Percentiles rank a stretch among this genome's conserved stretches.
phyloP scores from a whole-genome alignment of 176 grass and related monocot genomes.

The Carex scoparia region DNA sequence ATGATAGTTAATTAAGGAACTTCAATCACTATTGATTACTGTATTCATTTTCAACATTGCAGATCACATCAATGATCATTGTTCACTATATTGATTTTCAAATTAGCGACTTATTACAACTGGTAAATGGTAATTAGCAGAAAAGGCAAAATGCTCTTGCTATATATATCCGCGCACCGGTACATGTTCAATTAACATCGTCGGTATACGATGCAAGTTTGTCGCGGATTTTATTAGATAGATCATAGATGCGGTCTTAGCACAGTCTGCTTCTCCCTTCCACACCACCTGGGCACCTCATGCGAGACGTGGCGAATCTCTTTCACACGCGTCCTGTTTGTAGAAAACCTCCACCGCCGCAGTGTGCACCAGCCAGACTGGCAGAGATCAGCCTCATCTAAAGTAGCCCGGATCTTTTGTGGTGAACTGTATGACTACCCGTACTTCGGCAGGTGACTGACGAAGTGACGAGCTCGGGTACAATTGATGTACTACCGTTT shows the following conservation, averaged over 20 bases:
- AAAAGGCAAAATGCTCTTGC: neutral
- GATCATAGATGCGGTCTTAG: neutral
- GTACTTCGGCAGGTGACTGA: too few relatives aligned
- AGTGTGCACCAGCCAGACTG: neutral
- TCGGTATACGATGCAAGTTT: neutral
- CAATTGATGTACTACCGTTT: too few relatives aligned
- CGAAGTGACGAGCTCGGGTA: too few relatives aligned
- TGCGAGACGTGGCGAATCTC: constrained; percentile 11
- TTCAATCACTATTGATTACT: too few relatives aligned
- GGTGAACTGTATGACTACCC: neutral
- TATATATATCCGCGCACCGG: neutral
- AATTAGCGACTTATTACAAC: too few relatives aligned
- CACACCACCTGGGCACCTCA: neutral
- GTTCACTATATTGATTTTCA: too few relatives aligned
- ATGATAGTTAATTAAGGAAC: neutral
- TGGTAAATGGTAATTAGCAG: too few relatives aligned
- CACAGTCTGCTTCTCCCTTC: neutral
- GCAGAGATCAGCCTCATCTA: neutral
- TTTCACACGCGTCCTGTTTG: constrained; percentile 12
- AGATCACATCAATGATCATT: too few relatives aligned
- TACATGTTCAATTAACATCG: neutral
- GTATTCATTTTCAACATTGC: too few relatives aligned
- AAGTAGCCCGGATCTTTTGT: neutral
- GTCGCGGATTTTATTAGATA: neutral
- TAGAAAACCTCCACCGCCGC: neutral